These are phyloP conservation scores for Phytophthora lateralis DNA, from an alignment of 352 stramenopile species.

Conservation along the genomic window DNA sequence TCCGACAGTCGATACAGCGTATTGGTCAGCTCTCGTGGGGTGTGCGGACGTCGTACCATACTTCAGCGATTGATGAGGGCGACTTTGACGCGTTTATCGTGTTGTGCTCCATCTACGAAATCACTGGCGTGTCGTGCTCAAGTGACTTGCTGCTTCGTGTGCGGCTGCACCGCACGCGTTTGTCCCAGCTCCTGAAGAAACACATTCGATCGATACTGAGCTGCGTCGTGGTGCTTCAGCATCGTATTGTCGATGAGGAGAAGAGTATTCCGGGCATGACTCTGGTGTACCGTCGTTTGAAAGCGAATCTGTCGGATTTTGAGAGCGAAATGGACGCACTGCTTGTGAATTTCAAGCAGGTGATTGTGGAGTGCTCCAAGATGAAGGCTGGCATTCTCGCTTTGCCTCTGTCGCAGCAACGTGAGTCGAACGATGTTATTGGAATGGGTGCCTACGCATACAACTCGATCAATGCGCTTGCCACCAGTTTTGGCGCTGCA, in stretches of 20 bases:
- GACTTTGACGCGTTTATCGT: slow-evolving; percentile 87
- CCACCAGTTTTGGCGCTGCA: slow-evolving; percentile 66
- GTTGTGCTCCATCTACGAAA: slow-evolving; percentile 86
- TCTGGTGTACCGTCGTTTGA: slow-evolving; percentile 73
- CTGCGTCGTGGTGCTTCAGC: slow-evolving; percentile 76
- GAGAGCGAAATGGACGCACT: slow-evolving; percentile 73
- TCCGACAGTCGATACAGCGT: slow-evolving; percentile 86
- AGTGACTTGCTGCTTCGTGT: slow-evolving; percentile 78
- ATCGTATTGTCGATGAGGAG: slow-evolving; percentile 74
- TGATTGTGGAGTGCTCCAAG: slow-evolving; percentile 77
- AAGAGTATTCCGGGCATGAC: slow-evolving; percentile 83
- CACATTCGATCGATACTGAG: slow-evolving; percentile 74
- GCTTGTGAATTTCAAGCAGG: slow-evolving; percentile 72
- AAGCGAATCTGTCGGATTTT: slow-evolving; percentile 60
- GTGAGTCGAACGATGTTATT: slow-evolving; percentile 71
- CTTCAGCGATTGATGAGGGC: slow-evolving; percentile 81
- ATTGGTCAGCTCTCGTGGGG: slow-evolving; percentile 86
- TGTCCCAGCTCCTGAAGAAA: slow-evolving; percentile 77
- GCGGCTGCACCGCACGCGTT: slow-evolving; percentile 65
- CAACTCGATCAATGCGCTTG: slow-evolving; percentile 84
- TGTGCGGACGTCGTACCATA: slow-evolving; percentile 84
- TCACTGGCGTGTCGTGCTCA: slow-evolving; percentile 59
- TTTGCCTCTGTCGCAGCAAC: slow-evolving; percentile 77
- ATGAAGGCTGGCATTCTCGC: slow-evolving; percentile 82
- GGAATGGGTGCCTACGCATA: slow-evolving; percentile 74